phyloP scores from a whole-genome alignment of 805 yeast species.

The Saccharomycopsis sp. region DNA sequence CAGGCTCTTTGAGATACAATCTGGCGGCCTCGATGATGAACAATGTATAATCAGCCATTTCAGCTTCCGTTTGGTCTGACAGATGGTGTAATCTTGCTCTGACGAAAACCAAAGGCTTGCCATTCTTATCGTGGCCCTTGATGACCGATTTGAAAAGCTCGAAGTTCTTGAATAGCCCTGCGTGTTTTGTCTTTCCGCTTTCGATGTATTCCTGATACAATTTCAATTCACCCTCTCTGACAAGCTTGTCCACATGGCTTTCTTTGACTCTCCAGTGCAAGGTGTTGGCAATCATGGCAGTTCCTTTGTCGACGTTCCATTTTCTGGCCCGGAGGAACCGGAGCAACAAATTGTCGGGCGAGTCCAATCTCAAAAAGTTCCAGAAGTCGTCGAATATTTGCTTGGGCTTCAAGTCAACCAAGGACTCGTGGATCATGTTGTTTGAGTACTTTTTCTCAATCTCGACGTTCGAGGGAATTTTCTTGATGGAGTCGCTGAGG shows the following conservation, averaged over 20 bases:
- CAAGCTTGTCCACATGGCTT: conserved; percentile 51
- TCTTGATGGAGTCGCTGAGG: conserved; percentile 16
- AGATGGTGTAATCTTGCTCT: conserved; percentile 74
- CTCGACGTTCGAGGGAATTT: conserved; percentile 24
- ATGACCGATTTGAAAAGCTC: conserved; percentile 64
- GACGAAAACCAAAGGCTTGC: conserved; percentile 76
- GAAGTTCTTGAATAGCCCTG: conserved; percentile 49
- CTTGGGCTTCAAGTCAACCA: conserved; percentile 46
- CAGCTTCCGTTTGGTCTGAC: conserved; percentile 59
- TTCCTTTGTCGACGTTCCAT: conserved; percentile 64
- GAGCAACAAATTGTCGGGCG: conserved; percentile 71
- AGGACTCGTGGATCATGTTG: conserved; percentile 39
- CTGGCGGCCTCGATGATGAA: conserved; percentile 78
- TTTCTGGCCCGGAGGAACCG: conserved; percentile 84
- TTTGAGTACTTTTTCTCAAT: conserved; percentile 31
- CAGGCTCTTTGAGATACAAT: conserved; percentile 62
- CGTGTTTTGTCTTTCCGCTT: conserved; percentile 25
- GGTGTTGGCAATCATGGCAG: conserved; percentile 67
- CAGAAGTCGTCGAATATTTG: conserved; percentile 47
- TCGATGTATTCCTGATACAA: conserved; percentile 21
- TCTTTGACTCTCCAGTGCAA: conserved; percentile 68
- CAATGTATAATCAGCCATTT: conserved; percentile 69
- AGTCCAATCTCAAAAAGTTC: conserved; percentile 63
- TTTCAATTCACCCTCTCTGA: conserved; percentile 64
- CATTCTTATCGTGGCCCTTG: conserved; percentile 63